Base-by-base conservation (phyloP, 108 stramenopile species). In the Schizochytrium sp. region DNA sequence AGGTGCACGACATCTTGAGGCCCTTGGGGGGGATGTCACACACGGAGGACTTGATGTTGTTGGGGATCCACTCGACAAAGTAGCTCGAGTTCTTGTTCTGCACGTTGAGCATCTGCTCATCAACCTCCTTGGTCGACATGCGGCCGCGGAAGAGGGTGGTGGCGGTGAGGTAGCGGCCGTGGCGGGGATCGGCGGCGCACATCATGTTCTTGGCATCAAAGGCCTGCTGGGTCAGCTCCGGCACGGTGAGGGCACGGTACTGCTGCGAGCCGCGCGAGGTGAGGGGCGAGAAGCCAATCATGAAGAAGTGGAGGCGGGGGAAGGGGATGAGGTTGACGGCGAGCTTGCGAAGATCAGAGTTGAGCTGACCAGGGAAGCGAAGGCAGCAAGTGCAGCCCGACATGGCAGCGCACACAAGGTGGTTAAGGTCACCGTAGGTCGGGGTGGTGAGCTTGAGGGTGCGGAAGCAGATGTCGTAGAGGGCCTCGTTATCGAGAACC, bases 141-240 rank as follows among this genome's bases (percentile, higher is more conserved):
- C 92, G 92, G 87, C 98, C 98, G 91, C 98, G 98, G 98, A 97
- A 98, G 94, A 98, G 95, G 95, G 97, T 96, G 87, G 97, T 96
- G 88, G 97, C 98, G 23, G 98, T 98, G 88, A 98, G 95, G 97
- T 98, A 98, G 58, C 98, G 97, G 92, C 98, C 98, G 93, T 98
- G 98, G 93, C 98, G 97, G 72, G 98, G 98, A 93, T 98, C 98
- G 53, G 98, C 97, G 89, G 98, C 98, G 90, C 97, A 97, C 98
- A 98, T 98, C 98, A 98, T 98, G 94, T 98, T 98, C 96, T 98
- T 97, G 90, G 98, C 97, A 90, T 98, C 98, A 91, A 98, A 98
- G 51, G 94, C 94, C 91, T 98, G 98, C 87, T 94, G 91, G 57
- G 98, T 98, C 90, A 98, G 95, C 94, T 98, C 98, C 28, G 98